Percentiles rank a stretch among this genome's conserved stretches.
Evolutionary conservation across 1,284 basidiomycete genomes (phyloP).

Genomic region (Ceratobasidium theobromae): DNA sequence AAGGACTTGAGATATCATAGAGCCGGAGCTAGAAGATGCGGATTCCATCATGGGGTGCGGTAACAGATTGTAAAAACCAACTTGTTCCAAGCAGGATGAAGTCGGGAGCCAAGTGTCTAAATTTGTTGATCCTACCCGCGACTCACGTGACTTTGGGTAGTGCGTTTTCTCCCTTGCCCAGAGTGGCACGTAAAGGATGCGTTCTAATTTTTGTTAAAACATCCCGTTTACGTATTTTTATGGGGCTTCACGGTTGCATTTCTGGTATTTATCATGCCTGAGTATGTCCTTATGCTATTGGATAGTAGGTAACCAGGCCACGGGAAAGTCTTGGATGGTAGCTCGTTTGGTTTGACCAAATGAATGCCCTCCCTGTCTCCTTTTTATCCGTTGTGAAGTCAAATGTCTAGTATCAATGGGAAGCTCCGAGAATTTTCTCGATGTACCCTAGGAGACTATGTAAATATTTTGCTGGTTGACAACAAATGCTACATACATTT

Average conservation of each 20-base stretch:
- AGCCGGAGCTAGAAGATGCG: background rate
- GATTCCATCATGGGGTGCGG: background rate
- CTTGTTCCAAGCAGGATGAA: too few relatives aligned
- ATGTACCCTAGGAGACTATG: slow-evolving; percentile 47
- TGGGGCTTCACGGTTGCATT: too few relatives aligned
- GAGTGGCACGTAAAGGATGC: too few relatives aligned
- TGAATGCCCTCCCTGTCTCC: slow-evolving; percentile 66
- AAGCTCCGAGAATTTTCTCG: slow-evolving; percentile 58
- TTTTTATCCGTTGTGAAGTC: slow-evolving; percentile 65
- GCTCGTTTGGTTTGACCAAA: slow-evolving; percentile 60
- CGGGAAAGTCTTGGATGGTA: slow-evolving; percentile 73
- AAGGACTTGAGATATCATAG: background rate
- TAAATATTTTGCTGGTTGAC: background rate
- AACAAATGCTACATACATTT: slow-evolving; percentile 56
- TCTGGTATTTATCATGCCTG: too few relatives aligned
- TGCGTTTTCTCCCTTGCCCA: too few relatives aligned
- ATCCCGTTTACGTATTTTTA: too few relatives aligned
- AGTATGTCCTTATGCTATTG: too few relatives aligned
- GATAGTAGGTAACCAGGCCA: slow-evolving; percentile 66
- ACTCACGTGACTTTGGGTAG: too few relatives aligned
- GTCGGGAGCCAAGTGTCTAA: too few relatives aligned
- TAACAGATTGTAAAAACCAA: too few relatives aligned
- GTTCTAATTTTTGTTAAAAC: too few relatives aligned
- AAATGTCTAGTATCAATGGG: slow-evolving; percentile 80
- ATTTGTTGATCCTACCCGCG: too few relatives aligned